Conservation (phyloP, 2,329 filamentous ascomycete genomes). For the Epichloe hybrida region DNA sequence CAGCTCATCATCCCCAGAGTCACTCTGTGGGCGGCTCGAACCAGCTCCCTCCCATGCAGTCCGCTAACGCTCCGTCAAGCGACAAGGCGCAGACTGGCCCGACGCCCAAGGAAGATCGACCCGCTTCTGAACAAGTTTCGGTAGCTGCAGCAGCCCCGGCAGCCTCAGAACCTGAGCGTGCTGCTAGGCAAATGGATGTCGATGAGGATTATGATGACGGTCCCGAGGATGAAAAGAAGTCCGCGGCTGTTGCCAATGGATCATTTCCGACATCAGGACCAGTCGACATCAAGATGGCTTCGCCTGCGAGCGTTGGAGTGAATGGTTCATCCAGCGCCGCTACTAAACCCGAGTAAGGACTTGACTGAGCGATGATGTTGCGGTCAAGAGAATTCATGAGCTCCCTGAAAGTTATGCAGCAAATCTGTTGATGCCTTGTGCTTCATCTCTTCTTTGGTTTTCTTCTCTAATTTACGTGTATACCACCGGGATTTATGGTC, state of each 20-base stretch:
- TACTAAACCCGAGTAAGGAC: conserved; percentile 32
- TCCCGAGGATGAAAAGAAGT: conserved; percentile 69
- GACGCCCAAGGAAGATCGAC: conserved; percentile 45
- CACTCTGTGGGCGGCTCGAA: conserved; percentile 38
- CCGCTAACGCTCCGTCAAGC: conserved; percentile 39
- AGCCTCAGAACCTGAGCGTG: conserved; percentile 61
- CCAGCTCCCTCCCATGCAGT: conserved; percentile 51
- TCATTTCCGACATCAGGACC: conserved; percentile 34
- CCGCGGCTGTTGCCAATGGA: conserved; percentile 25
- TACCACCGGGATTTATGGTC: conserved; percentile 2
- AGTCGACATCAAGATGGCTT: conserved; percentile 35
- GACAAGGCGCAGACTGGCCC: conserved; percentile 27
- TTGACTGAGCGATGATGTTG: neutral
- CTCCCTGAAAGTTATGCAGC: conserved; percentile 13
- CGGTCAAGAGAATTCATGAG: conserved; percentile 10
- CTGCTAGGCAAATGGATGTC: conserved; percentile 89
- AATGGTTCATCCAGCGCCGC: conserved; percentile 23
- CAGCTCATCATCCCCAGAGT: conserved; percentile 59
- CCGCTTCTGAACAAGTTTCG: conserved; percentile 26
- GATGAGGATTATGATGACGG: conserved; percentile 97
- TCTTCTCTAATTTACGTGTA: conserved; percentile 10
- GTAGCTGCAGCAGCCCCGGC: conserved; percentile 34
- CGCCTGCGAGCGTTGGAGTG: conserved; percentile 15
- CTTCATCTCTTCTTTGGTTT: conserved; percentile 10
- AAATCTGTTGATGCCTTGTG: conserved; percentile 7